These are phyloP conservation scores for Lagenidium giganteum DNA, from an alignment of 352 stramenopile genomes.

Conservation along the genomic window DNA sequence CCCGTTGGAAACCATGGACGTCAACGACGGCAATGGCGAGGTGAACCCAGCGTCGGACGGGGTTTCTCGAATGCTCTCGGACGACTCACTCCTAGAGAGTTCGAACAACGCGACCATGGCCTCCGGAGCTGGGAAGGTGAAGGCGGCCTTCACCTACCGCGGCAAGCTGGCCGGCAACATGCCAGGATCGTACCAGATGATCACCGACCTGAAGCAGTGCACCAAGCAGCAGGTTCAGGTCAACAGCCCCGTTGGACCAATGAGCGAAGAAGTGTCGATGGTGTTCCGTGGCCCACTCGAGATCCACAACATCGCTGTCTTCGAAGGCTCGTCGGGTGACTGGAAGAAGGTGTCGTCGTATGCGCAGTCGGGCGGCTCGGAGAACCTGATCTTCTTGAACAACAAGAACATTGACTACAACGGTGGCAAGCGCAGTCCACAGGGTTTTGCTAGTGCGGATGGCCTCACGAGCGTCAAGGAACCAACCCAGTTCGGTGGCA, in stretches of 20 bases:
- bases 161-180: conserved; percentile 47
- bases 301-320: conserved; percentile 66
- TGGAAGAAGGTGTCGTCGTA: conserved; percentile 58
- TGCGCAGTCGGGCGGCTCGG: conserved; percentile 19
- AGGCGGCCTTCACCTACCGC: conserved; percentile 41
- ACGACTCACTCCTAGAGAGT: too few relatives aligned
- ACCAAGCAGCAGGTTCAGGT: conserved; percentile 29
- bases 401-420: conserved; percentile 72
- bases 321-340: conserved; percentile 13
- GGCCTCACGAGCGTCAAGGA: conserved; percentile 17
- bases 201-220: conserved; percentile 35
- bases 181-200: conserved; percentile 39
- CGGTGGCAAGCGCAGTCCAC: conserved; percentile 28
- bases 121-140: conserved; percentile 15
- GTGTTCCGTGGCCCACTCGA: conserved; percentile 58
- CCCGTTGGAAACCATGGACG: too few relatives aligned
- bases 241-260: conserved; percentile 42
- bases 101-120: conserved; percentile 14
- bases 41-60: too few relatives aligned
- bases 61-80: too few relatives aligned
- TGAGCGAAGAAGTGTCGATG: conserved; percentile 56
- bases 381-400: conserved; percentile 74
- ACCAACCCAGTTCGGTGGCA: conserved; percentile 36
- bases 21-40: too few relatives aligned
- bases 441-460: conserved; percentile 46